A percentile compares a stretch with the other conserved stretches of the same genome.
Evolutionary conservation across 495 filamentous ascomycete species (phyloP).

Genomic region (Penicillium argentinense): DNA sequence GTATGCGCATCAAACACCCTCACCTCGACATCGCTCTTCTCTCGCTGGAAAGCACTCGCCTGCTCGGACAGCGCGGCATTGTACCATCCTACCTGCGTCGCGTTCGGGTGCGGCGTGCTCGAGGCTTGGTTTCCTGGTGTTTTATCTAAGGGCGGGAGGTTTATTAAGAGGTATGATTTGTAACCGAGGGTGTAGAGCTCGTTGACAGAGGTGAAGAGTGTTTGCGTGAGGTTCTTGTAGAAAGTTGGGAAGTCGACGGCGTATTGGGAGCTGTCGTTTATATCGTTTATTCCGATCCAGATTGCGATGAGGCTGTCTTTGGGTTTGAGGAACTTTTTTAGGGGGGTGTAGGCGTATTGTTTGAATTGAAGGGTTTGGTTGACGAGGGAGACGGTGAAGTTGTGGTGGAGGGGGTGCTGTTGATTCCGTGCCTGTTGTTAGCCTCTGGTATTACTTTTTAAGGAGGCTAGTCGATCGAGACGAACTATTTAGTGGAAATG

Average conservation of each 20-base stretch:
- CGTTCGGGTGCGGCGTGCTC: slow-evolving; percentile 40
- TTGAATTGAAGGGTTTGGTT: slow-evolving; percentile 41
- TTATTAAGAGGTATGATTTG: slow-evolving; percentile 48
- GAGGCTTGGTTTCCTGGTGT: slow-evolving; percentile 37
- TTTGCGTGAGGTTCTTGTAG: slow-evolving; percentile 35
- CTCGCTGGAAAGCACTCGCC: slow-evolving; percentile 18
- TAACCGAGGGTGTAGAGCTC: slow-evolving; percentile 44
- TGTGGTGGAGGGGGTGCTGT: slow-evolving; percentile 46
- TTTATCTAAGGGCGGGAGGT: slow-evolving; percentile 50
- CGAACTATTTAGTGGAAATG: slow-evolving; percentile 41
- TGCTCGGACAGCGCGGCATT: slow-evolving; percentile 33
- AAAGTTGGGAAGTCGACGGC: slow-evolving; percentile 36
- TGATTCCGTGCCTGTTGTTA: neutral
- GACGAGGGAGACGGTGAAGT: slow-evolving; percentile 45
- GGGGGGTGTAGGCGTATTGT: slow-evolving; percentile 29
- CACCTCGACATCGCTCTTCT: slow-evolving; percentile 31
- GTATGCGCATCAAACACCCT: slow-evolving; percentile 47
- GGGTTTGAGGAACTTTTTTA: slow-evolving; percentile 20
- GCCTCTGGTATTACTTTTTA: neutral
- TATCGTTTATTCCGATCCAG: slow-evolving; percentile 50
- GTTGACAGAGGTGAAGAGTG: slow-evolving; percentile 40
- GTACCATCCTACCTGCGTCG: slow-evolving; percentile 45
- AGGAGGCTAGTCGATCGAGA: neutral
- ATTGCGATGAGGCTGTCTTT: slow-evolving; percentile 37
- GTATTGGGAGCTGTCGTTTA: slow-evolving; percentile 41